A percentile compares a stretch with the other conserved stretches of the same genome.
Evolutionary conservation across 192 early-diverging fungal genomes (phyloP).

Genomic region (Coemansia asiatica): DNA sequence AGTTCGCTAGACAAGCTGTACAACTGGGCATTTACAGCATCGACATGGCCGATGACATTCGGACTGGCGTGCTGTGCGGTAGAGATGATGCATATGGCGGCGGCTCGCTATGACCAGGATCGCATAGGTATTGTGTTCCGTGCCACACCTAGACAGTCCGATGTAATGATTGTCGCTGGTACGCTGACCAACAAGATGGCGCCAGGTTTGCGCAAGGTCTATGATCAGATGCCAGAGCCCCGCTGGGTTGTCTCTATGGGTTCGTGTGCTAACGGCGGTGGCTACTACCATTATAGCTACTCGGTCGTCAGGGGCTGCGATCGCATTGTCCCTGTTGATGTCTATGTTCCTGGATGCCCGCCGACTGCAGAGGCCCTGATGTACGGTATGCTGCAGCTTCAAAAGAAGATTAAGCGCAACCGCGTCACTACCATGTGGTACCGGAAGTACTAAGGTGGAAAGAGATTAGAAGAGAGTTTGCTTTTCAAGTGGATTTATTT

Average conservation of each 20-base stretch:
- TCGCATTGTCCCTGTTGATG: conserved; percentile 89
- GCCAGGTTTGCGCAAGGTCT: conserved; percentile 76
- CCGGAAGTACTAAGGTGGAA: conserved; percentile 61
- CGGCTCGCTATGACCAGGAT: conserved; percentile 96
- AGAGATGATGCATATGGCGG: conserved; percentile 99
- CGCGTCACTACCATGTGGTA: conserved; percentile 77
- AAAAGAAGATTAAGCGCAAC: conserved; percentile 95
- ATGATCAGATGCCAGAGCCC: conserved; percentile 89
- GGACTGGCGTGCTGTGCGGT: conserved; percentile 95
- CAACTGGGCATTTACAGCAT: conserved; percentile 91
- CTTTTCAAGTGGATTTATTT: background rate
- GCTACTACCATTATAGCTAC: conserved; percentile 99
- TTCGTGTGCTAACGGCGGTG: conserved; percentile 93
- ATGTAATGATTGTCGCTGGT: conserved; percentile 99
- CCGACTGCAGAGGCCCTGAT: conserved; percentile 95
- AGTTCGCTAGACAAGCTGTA: conserved; percentile 90
- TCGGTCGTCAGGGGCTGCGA: conserved; percentile 96
- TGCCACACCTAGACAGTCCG: conserved; percentile 94
- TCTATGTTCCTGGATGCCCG: conserved; percentile 97
- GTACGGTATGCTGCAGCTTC: conserved; percentile 95
- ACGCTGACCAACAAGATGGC: conserved; percentile 99
- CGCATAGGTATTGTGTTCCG: conserved; percentile 96
- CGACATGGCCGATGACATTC: conserved; percentile 90
- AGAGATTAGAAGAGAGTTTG: background rate
- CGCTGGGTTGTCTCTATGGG: conserved; percentile 99